Evolutionary conservation across 495 filamentous ascomycete genomes (phyloP), one percentile per base, ranked within the genome.

Genomic region (Neurospora sp.): DNA sequence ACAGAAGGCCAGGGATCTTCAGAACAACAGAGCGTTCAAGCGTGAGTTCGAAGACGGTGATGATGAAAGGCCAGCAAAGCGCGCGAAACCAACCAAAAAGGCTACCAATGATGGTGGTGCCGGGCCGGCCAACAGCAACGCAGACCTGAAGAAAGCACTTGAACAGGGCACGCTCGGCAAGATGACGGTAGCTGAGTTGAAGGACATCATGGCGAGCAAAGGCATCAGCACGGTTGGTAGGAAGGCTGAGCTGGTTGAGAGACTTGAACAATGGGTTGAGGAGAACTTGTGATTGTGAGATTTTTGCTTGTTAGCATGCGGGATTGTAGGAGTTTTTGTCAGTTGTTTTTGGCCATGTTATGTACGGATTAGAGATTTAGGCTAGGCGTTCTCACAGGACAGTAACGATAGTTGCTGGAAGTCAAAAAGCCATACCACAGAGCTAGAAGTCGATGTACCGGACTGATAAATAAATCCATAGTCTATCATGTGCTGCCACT

Each of bases 191-290:
- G 81, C 87, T 4, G 84, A 88, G 20, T 78, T 98, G 70, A 96
- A 91, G 79, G 87, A 87, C 1, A 92, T 91, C 76, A 79, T 97
- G 71, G 77, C 78, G 18, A 82, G 82, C 4, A 92, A 92, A 74
- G 88, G 89, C 7, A 78, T 94, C 20, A 83, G 85, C 61, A 83
- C 86, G 7, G 83, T 80, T 27, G 92, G 93, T 0, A 92, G 92
- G 82, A 98, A 98, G 81, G 87, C 85, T 4, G 91, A 96, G 68
- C 83, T 98, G 18, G 80, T 97, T 3, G 92, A 94, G 61, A 88
- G 88, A 48, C 85, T 97, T 18, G 92, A 95, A 79, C 87, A 90
- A 74, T 93, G 88, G 81, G 89, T 95, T 71, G 93, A 96, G 77
- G 80, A 80, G 4, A 85, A 85, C 72, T 73, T 75, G 48, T 85